phyloP scores from a whole-genome alignment of 2,329 filamentous ascomycete genomes.

The Aureobasidium lini region DNA sequence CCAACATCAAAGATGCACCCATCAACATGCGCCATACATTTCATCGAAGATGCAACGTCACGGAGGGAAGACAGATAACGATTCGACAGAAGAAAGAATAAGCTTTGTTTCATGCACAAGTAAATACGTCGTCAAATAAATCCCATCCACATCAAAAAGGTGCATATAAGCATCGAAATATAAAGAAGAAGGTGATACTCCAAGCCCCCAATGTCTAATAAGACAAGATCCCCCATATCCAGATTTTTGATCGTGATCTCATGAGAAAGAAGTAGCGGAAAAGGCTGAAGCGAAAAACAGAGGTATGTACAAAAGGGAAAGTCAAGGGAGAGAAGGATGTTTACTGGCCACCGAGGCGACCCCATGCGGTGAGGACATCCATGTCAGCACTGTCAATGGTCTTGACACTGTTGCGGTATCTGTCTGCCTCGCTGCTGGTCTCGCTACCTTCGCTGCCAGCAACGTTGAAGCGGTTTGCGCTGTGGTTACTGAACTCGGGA shows the following conservation, averaged over 20 bases:
- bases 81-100: not conserved
- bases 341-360: conserved; percentile 10
- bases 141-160: not conserved
- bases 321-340: not conserved
- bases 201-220: not conserved
- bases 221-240: not conserved
- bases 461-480: not conserved
- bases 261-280: not conserved
- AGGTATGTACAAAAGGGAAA: conserved; percentile 1
- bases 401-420: conserved; percentile 9
- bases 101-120: not conserved
- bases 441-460: not conserved
- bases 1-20: too few relatives aligned
- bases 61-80: too few relatives aligned
- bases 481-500: conserved; percentile 6
- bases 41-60: too few relatives aligned
- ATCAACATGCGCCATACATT: too few relatives aligned
- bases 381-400: conserved; percentile 13
- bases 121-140: not conserved
- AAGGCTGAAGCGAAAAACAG: not conserved
- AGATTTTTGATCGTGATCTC: conserved; percentile 4
- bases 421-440: not conserved
- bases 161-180: not conserved
- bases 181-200: not conserved
- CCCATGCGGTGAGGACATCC: conserved; percentile 16